Percentiles rank a stretch among this genome's conserved stretches.
Conservation (phyloP, 495 filamentous ascomycete genomes). For the Thozetella sp. region DNA sequence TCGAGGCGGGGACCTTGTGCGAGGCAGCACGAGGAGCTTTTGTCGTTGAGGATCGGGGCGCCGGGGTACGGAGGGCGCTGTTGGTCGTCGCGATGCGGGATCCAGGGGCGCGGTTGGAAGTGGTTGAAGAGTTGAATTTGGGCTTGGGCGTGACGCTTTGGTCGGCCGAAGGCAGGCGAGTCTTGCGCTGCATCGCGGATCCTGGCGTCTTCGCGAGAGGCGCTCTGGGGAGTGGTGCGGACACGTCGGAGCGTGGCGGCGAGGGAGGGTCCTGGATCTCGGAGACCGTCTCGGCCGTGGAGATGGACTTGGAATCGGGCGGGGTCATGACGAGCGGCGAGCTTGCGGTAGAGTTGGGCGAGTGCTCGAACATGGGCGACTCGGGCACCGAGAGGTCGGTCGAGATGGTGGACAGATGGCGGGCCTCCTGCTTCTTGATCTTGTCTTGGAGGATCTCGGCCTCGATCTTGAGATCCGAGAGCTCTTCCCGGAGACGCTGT, state of each 20-base stretch:
- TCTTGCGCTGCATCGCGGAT: conserved; percentile 36
- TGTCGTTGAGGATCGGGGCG: conserved; percentile 28
- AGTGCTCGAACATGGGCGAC: conserved; percentile 58
- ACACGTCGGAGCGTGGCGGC: conserved; percentile 74
- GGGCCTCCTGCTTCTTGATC: conserved; percentile 63
- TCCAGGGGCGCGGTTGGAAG: conserved; percentile 27
- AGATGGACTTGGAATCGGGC: conserved; percentile 63
- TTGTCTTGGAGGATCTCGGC: conserved; percentile 94
- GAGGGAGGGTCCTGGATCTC: conserved; percentile 56
- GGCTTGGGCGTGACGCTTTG: conserved; percentile 53
- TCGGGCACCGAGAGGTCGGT: conserved; percentile 53
- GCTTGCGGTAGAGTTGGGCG: conserved; percentile 64
- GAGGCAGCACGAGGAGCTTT: conserved; percentile 34
- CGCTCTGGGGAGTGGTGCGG: conserved; percentile 46
- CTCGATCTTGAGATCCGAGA: conserved; percentile 91
- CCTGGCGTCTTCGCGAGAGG: conserved; percentile 28
- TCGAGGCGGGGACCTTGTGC: conserved; percentile 69
- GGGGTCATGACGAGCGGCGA: conserved; percentile 74
- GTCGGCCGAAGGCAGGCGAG: conserved; percentile 48
- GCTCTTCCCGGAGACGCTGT: conserved; percentile 85
- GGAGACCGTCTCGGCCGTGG: conserved; percentile 38
- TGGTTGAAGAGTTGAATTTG: conserved; percentile 27
- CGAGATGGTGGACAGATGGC: conserved; percentile 51
- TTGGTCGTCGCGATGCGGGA: conserved; percentile 24
- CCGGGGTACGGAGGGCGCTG: conserved; percentile 30